phyloP scores from a whole-genome alignment of 345 rosid species.

The Gossypium mustelinum region DNA sequence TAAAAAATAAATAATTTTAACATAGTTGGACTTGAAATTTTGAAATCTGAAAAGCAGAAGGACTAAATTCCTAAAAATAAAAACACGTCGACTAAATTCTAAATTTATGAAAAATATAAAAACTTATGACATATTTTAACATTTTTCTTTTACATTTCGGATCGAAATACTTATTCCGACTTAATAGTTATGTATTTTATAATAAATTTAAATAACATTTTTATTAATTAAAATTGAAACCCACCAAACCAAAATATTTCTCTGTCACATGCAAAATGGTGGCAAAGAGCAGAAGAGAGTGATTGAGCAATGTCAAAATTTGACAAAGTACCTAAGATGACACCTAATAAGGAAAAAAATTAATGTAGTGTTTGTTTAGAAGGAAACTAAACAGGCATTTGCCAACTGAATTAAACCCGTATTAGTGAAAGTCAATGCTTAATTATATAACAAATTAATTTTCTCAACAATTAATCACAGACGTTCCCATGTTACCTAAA shows the following conservation, averaged over 20 bases:
- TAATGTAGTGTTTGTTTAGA: neutral
- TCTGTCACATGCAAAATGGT: neutral
- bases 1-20: too few relatives aligned
- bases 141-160: too few relatives aligned
- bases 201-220: neutral
- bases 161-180: too few relatives aligned
- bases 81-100: too few relatives aligned
- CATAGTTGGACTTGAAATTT: too few relatives aligned
- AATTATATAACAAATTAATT: neutral
- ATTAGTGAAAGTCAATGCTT: neutral
- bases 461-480: neutral
- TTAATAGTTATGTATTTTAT: too few relatives aligned
- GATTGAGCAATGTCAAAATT: neutral
- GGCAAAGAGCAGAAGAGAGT: neutral
- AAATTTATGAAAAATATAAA: too few relatives aligned
- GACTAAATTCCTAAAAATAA: too few relatives aligned
- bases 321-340: neutral
- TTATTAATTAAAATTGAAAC: too few relatives aligned
- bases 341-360: neutral
- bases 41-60: too few relatives aligned
- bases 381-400: neutral
- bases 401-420: neutral
- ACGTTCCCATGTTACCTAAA: constrained; percentile 1
- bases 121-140: too few relatives aligned
- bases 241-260: neutral